Conservation (phyloP, 2,329 filamentous ascomycete species). For the Fusarium albosuccineum region DNA sequence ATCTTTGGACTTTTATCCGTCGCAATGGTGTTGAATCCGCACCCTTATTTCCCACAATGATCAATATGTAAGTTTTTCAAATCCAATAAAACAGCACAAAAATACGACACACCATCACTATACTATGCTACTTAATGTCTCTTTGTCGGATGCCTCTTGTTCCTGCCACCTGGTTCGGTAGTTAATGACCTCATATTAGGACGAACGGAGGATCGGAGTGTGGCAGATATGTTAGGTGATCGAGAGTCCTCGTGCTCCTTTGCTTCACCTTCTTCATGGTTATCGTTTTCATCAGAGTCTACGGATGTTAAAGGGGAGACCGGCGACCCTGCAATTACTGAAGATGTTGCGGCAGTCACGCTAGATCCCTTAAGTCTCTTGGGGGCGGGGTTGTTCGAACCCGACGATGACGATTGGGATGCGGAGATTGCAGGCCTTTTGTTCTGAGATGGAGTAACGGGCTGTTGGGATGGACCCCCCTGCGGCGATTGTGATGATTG, state of each 20-base stretch:
- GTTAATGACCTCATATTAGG: conserved; percentile 12
- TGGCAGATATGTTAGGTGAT: conserved; percentile 1
- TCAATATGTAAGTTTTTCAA: conserved; percentile 7
- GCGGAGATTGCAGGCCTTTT: conserved; percentile 13
- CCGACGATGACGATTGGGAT: not conserved
- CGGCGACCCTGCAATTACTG: conserved; percentile 4
- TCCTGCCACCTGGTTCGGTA: conserved; percentile 5
- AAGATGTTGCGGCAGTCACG: conserved; percentile 3
- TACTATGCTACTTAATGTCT: conserved; percentile 9
- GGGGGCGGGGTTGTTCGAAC: not conserved
- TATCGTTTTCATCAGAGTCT: not conserved
- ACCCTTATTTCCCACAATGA: conserved; percentile 5
- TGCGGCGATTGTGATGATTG: not conserved
- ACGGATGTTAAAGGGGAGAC: conserved; percentile 7
- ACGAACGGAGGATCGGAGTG: conserved; percentile 2
- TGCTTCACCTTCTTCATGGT: not conserved
- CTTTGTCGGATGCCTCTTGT: conserved; percentile 9
- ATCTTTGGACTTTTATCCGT: conserved; percentile 9
- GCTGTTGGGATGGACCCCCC: conserved; percentile 6
- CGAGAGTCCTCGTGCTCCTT: not conserved
- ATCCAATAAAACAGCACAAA: conserved; percentile 6
- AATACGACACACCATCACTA: conserved; percentile 1
- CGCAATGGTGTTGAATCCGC: conserved; percentile 2
- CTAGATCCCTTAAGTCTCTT: conserved; percentile 3
- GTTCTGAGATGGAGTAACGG: conserved; percentile 7